phyloP scores from a whole-genome alignment of 768 basidiomycete species.

The Fomitopsis serialis region DNA sequence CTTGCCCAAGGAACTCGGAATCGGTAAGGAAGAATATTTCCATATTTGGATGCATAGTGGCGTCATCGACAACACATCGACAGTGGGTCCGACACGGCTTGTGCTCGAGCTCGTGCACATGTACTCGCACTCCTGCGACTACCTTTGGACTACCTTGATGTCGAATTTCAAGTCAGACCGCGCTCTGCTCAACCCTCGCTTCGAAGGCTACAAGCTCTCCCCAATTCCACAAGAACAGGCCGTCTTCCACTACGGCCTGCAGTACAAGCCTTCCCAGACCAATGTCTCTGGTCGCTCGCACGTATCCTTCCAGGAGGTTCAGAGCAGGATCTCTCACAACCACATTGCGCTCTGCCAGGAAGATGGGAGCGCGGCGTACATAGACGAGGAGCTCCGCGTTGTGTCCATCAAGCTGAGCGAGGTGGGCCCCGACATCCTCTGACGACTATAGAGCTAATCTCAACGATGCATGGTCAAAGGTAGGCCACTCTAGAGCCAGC shows the following conservation, averaged over 20 bases:
- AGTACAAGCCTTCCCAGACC: constrained; percentile 41
- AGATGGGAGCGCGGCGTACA: constrained; percentile 50
- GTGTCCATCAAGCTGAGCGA: constrained; percentile 50
- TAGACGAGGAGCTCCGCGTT: constrained; percentile 61
- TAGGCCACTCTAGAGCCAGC: constrained; percentile 48
- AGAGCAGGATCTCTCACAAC: constrained; percentile 81
- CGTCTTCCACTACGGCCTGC: constrained; percentile 45
- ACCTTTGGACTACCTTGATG: constrained; percentile 6
- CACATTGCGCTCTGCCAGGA: constrained; percentile 54
- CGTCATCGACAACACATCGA: too few species aligned
- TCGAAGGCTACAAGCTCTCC: constrained; percentile 79
- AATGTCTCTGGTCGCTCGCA: constrained; percentile 55
- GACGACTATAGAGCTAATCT: constrained; percentile 1
- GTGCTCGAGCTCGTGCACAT: too few species aligned
- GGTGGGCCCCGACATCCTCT: constrained; percentile 38
- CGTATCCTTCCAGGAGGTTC: constrained; percentile 76
- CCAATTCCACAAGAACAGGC: constrained; percentile 52
- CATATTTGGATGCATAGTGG: too few species aligned
- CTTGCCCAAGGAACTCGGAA: too few species aligned
- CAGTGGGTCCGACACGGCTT: too few species aligned
- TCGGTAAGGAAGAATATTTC: too few species aligned
- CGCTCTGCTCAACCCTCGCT: constrained; percentile 69
- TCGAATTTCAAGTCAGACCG: constrained; percentile 24
- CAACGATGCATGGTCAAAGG: constrained; percentile 18
- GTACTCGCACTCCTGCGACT: neutral